These are phyloP conservation scores for Fusarium keratoplasticum DNA, from an alignment of 2,329 filamentous ascomycete species.

Conservation along the genomic window DNA sequence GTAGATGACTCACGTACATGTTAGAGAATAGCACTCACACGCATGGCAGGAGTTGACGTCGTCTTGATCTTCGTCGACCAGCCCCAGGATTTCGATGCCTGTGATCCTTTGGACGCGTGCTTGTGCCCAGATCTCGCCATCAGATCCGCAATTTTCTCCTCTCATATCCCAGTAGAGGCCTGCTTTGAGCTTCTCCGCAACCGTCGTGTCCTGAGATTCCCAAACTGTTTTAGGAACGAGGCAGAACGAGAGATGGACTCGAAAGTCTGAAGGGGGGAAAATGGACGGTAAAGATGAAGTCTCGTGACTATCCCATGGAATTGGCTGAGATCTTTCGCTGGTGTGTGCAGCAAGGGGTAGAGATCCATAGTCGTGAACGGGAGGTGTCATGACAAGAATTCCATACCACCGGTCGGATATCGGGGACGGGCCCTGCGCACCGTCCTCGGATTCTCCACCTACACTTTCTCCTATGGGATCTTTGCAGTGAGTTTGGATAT, in stretches of 20 bases:
- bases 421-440: neutral
- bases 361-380: neutral
- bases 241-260: slow-evolving; percentile 10
- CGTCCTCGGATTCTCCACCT: neutral
- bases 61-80: neutral
- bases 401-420: slow-evolving; percentile 7
- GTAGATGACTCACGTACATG: neutral
- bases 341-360: neutral
- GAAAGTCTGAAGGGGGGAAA: neutral
- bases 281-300: neutral
- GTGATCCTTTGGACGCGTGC: slow-evolving; percentile 1
- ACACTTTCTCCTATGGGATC: neutral
- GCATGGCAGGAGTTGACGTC: neutral
- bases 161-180: slow-evolving; percentile 17
- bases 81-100: slow-evolving; percentile 8
- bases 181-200: slow-evolving; percentile 7
- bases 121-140: slow-evolving; percentile 4
- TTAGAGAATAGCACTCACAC: neutral
- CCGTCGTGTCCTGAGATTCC: slow-evolving; percentile 4
- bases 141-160: rapidly evolving
- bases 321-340: neutral
- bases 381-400: slow-evolving; percentile 5
- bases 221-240: slow-evolving; percentile 13
- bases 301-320: neutral
- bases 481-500: neutral